Base-by-base conservation (phyloP, 306 rosid genomes). In the Biancaea sappan region DNA sequence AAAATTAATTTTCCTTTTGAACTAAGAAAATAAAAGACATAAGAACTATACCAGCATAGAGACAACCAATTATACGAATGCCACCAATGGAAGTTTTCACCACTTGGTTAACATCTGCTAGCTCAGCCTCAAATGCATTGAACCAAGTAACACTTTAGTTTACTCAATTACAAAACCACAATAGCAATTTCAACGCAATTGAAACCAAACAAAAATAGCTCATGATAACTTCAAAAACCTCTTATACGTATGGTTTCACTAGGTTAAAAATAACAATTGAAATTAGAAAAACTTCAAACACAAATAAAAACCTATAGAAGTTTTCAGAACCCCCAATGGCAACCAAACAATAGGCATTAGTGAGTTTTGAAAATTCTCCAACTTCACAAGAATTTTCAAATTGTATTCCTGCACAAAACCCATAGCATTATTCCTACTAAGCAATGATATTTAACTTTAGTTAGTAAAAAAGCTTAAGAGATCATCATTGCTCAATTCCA, bases 341-440 rank as follows among this genome's bases (percentile, higher is more conserved):
- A 73, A 90, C 91, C 87, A 93, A n/a, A n/a, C n/a, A n/a, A n/a
- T n/a, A n/a, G n/a, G n/a, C n/a, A n/a, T n/a, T n/a, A n/a, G n/a
- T n/a, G 76, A 93, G 89, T 84, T 87, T 93, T 15, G 96, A 90
- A 69, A 90, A 90, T 3, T 80, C 98, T 11, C 97, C 98, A 66
- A 90, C 22, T 24, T 93, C 97, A 60, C 95, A 88, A n/a, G 84
- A 81, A 81, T 93, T 93, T 82, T 93, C 98, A 72, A 90, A 93
- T 81, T 84, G 87, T 41, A 93, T 81, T 58, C 98, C 97, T 93
- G 69, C 69, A 77, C 10, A 24, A 35, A 72, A 62, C 51, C n/a
- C 52, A 28, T 21, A 48, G 18, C 22, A 10, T 25, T 26, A 43
- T 47, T 6, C 31, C n/a, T n/a, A n/a, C n/a, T n/a, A n/a, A n/a